Base-by-base conservation (phyloP, 768 basidiomycete genomes). In the Rubroboletus satanas region DNA sequence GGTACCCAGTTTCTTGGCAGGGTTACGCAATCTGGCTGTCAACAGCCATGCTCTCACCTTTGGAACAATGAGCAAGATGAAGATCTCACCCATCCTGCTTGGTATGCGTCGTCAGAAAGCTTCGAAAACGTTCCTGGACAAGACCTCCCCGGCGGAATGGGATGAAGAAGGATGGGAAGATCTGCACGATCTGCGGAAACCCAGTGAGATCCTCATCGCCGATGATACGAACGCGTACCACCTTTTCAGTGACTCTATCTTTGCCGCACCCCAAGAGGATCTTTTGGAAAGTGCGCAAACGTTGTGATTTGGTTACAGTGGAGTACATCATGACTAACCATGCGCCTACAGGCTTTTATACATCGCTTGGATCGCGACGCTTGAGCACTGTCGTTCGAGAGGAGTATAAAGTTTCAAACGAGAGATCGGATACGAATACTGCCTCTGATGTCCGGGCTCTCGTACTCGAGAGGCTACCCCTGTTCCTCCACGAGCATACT, bases 401-500 rank as follows among this genome's bases (percentile, higher is more conserved):
- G 63, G 87, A 90, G 32, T 89, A 91, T 63, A 79, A 82, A 49
- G 77, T 83, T 0, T 74, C 79, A 4, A 69, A 69, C 12, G 85
- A 89, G 65, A 67, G 84, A 18, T 71, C 66, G 38, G 69, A 76
- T 38, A 75, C 79, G 0, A 79, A 76, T 57, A 68, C 71, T 26
- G 80, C 84, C 3, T 59, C 65, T 1, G 82, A 86, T 10, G 79
- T 78, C 10, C 82, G 83, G 3, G 62, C 75, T 3, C 75, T 92
- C 36, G 83, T 94, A 12, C 72, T 96, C 28, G 90, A 98, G 71
- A 77, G 95, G 32, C 74, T 97, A 18, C 91, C 95, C 0, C 74
- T 99, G 31, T 98, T 98, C 74, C 77, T 98, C 5, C 88, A 96
- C 49, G 96, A 98, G 63, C 89, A 94, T 52, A 83, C 81, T 0